These are phyloP conservation scores for Ustanciosporium gigantosporum DNA, from an alignment of 1,284 basidiomycete species.

Conservation along the genomic window DNA sequence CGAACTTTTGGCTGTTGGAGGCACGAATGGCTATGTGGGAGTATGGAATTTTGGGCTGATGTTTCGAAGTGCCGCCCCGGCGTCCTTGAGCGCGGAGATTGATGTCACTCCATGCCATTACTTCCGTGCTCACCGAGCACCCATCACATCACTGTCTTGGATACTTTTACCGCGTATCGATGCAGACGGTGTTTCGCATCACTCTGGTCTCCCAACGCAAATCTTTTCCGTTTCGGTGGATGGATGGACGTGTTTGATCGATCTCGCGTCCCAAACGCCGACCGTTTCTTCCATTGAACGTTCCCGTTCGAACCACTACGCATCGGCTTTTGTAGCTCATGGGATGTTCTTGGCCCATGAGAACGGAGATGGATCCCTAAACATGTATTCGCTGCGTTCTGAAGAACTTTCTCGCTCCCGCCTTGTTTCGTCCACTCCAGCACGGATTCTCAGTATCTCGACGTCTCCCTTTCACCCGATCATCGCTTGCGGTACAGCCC, in stretches of 20 bases:
- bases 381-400: conserved; percentile 10
- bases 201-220: not conserved
- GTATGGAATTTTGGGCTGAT: conserved; percentile 21
- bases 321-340: conserved; percentile 4
- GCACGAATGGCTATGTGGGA: conserved; percentile 24
- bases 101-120: conserved; percentile 4
- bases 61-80: conserved; percentile 1
- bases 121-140: conserved; percentile 12
- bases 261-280: conserved; percentile 1
- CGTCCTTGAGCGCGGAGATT: not conserved
- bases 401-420: conserved; percentile 21
- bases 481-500: conserved; percentile 12
- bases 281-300: conserved; percentile 8
- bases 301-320: conserved; percentile 9
- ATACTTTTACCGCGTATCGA: conserved; percentile 13
- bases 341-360: conserved; percentile 13
- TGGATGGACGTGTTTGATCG: conserved; percentile 4
- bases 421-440: conserved; percentile 2
- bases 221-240: conserved; percentile 17
- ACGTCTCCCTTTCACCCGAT: conserved; percentile 10
- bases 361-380: conserved; percentile 19
- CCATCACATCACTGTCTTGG: conserved; percentile 16
- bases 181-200: conserved; percentile 1
- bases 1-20: conserved; percentile 32
- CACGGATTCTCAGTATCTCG: conserved; percentile 3